These are phyloP conservation scores for Dryadomyces quercus-mongolicae DNA, from an alignment of 2,329 filamentous ascomycete genomes.

Conservation along the genomic window DNA sequence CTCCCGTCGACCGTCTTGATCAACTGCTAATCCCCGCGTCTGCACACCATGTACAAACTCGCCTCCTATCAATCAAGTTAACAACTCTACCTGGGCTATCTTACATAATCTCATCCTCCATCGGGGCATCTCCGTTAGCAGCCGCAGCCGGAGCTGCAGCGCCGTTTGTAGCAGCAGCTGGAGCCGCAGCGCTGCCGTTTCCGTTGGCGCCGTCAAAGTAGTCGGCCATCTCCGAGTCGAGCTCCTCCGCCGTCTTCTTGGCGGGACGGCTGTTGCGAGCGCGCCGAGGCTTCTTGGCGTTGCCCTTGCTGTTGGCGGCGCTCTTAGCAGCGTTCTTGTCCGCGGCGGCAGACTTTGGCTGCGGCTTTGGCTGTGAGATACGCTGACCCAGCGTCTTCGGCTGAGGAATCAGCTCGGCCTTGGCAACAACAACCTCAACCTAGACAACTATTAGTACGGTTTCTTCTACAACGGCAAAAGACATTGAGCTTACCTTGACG, in stretches of 20 bases:
- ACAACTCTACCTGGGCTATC: neutral
- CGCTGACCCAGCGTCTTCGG: slow-evolving; percentile 71
- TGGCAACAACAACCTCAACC: slow-evolving; percentile 86
- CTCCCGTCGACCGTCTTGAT: no score
- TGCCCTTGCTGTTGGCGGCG: slow-evolving; percentile 29
- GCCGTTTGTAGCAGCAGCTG: slow-evolving; percentile 25
- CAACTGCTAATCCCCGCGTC: no score
- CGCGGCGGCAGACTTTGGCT: slow-evolving; percentile 71
- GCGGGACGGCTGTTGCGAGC: slow-evolving; percentile 51
- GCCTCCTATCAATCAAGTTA: neutral
- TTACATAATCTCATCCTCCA: slow-evolving; percentile 53
- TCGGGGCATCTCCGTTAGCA: slow-evolving; percentile 42
- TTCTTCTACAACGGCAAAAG: no score
- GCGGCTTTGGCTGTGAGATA: slow-evolving; percentile 55
- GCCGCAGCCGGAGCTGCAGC: slow-evolving; percentile 31
- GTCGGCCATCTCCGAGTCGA: slow-evolving; percentile 95
- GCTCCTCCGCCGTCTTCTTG: slow-evolving; percentile 88
- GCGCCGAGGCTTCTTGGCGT: slow-evolving; percentile 40
- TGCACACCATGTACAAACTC: no score
- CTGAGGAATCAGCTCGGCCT: slow-evolving; percentile 52
- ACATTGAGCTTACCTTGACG: slow-evolving; percentile 83
- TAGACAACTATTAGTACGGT: slow-evolving; percentile 21
- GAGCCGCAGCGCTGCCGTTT: slow-evolving; percentile 27
- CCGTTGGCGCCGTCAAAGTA: slow-evolving; percentile 59
- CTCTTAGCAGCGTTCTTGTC: slow-evolving; percentile 50